A percentile compares a stretch with the other conserved stretches of the same genome.
phyloP scores from a whole-genome alignment of 2,329 filamentous ascomycete genomes.

The Cladosporium halotolerans region DNA sequence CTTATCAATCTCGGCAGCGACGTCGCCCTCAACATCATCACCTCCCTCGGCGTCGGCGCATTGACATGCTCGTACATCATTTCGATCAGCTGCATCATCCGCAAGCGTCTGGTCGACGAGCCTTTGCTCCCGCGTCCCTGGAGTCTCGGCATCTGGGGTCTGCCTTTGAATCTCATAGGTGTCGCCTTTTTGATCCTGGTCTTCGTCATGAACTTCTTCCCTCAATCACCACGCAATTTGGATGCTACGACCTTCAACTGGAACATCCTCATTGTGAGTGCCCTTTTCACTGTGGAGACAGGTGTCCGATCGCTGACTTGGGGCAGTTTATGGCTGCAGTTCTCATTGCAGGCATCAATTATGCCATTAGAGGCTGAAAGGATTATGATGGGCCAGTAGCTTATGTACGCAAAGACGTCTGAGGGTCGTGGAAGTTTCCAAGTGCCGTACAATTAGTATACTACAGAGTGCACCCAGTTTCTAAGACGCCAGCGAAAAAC shows the following conservation, averaged over 20 bases:
- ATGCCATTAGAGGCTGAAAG: constrained; percentile 13
- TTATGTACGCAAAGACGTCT: constrained; percentile 15
- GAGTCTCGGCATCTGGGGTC: constrained; percentile 35
- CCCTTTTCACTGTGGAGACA: not conserved
- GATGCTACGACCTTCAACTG: constrained; percentile 41
- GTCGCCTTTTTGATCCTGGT: constrained; percentile 39
- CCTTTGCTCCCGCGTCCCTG: constrained; percentile 33
- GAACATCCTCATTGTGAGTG: constrained; percentile 21
- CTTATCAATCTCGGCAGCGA: constrained; percentile 24
- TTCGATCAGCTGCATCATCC: constrained; percentile 32
- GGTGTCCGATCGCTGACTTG: not conserved
- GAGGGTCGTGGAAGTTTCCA: not conserved
- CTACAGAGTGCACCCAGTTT: too few species aligned
- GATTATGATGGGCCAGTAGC: constrained; percentile 19
- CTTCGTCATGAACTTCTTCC: constrained; percentile 31
- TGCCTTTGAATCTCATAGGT: constrained; percentile 33
- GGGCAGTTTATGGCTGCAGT: constrained; percentile 12
- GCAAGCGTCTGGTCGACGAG: constrained; percentile 30
- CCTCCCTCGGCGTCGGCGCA: constrained; percentile 35
- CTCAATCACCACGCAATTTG: constrained; percentile 30
- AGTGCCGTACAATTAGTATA: too few species aligned
- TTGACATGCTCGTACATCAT: constrained; percentile 37
- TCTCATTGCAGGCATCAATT: constrained; percentile 16
- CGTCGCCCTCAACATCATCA: constrained; percentile 33
- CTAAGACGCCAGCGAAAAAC: too few species aligned